These are phyloP conservation scores for Luffa acutangula DNA, from an alignment of 306 rosid genomes.

Conservation along the genomic window DNA sequence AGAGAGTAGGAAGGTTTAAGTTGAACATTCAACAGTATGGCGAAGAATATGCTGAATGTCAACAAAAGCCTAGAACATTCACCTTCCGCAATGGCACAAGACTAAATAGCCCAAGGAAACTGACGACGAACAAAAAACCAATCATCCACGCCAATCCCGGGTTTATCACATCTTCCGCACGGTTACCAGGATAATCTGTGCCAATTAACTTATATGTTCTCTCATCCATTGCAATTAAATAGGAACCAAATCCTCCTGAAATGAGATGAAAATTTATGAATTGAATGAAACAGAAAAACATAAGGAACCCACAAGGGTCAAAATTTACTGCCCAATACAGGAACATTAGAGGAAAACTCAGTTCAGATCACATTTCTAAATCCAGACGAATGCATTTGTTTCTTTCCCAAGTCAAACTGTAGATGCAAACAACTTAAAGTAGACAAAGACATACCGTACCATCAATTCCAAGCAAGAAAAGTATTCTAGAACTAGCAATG, in stretches of 20 bases:
- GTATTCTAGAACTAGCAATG: not conserved
- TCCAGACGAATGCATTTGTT: not conserved
- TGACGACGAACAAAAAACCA: conserved; percentile 65
- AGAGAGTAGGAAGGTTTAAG: not conserved
- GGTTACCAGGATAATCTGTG: conserved; percentile 80
- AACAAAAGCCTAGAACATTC: conserved; percentile 6
- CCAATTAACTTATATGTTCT: conserved; percentile 73
- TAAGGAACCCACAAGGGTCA: not conserved
- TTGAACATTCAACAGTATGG: not conserved
- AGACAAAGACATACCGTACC: not conserved
- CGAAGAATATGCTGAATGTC: not conserved
- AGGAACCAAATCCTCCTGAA: conserved; percentile 88
- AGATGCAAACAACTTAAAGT: not conserved
- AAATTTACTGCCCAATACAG: not conserved
- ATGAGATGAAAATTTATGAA: conserved; percentile 8
- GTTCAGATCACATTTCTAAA: not conserved
- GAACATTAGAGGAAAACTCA: not conserved
- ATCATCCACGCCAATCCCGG: conserved; percentile 93
- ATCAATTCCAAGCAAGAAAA: not conserved
- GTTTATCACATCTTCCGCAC: conserved; percentile 76
- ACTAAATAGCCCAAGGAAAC: conserved; percentile 91
- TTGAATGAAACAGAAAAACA: not conserved
- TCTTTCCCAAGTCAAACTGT: not conserved
- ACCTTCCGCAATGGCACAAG: conserved; percentile 95
- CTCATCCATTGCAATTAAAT: conserved; percentile 80